Evolutionary conservation across 306 rosid species (phyloP).

Genomic region (Neltuma alba): DNA sequence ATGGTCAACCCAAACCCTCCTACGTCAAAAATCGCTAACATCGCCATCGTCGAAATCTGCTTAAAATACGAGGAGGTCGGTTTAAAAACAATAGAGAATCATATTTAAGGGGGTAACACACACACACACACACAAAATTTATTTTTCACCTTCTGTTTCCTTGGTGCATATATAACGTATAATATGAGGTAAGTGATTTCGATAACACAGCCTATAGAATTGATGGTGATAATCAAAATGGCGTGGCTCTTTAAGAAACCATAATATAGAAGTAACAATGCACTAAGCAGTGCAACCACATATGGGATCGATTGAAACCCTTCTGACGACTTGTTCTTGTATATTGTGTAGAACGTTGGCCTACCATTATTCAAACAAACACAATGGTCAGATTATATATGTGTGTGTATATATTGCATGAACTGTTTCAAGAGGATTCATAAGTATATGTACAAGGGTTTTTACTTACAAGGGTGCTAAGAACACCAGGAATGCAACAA

Average conservation of each 20-base stretch:
- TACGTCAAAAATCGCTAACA: slow-evolving; percentile 42
- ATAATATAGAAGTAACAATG: slow-evolving; percentile 59
- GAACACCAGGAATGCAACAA: slow-evolving; percentile 72
- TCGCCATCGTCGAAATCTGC: slow-evolving; percentile 47
- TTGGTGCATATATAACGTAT: slow-evolving; percentile 57
- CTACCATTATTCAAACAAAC: slow-evolving; percentile 24
- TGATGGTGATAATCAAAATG: slow-evolving; percentile 59
- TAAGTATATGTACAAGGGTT: background rate
- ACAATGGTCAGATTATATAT: background rate
- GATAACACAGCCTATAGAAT: slow-evolving; percentile 56
- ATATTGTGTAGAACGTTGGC: slow-evolving; percentile 72
- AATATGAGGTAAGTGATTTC: slow-evolving; percentile 52
- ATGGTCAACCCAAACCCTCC: slow-evolving; percentile 47
- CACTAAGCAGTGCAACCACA: slow-evolving; percentile 70
- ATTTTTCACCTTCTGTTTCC: slow-evolving; percentile 57
- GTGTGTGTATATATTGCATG: too few species aligned
- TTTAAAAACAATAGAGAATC: too few species aligned
- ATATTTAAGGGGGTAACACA: too few species aligned
- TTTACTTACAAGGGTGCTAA: slow-evolving; percentile 70
- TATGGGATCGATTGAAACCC: slow-evolving; percentile 76
- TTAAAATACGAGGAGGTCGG: too few species aligned
- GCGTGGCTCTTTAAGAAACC: slow-evolving; percentile 64
- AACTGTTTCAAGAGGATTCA: too few species aligned
- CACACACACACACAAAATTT: too few species aligned
- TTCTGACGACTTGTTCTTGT: slow-evolving; percentile 60